Percentiles rank a stretch among this genome's conserved stretches.
Evolutionary conservation across 306 rosid genomes (phyloP).

Genomic region (Vigna angularis): DNA sequence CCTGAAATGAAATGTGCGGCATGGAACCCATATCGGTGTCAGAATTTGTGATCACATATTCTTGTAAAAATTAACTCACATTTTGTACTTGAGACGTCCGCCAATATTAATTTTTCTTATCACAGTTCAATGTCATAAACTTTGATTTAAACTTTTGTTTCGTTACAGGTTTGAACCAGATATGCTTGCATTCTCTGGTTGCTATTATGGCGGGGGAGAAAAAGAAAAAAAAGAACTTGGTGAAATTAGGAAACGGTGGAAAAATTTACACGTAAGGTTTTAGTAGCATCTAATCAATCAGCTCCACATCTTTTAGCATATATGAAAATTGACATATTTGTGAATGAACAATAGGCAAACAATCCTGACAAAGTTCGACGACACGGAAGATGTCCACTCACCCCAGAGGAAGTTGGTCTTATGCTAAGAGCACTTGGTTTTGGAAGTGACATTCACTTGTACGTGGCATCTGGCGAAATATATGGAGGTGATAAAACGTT

Average conservation of each 20-base stretch:
- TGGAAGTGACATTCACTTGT: conserved; percentile 73
- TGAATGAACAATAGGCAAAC: conserved; percentile 55
- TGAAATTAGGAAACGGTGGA: conserved; percentile 80
- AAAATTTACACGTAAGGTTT: conserved; percentile 74
- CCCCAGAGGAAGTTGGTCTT: conserved; percentile 93
- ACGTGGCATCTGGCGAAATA: conserved; percentile 94
- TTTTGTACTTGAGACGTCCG: conserved; percentile 3
- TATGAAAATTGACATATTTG: conserved; percentile 38
- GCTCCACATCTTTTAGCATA: neutral
- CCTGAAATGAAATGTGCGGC: neutral
- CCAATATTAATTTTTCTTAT: conserved; percentile 11
- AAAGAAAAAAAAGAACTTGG: conserved; percentile 80
- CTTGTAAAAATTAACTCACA: neutral
- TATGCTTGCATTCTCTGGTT: conserved; percentile 98
- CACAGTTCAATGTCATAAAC: conserved; percentile 13
- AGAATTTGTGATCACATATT: conserved; percentile 12
- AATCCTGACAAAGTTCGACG: conserved; percentile 83
- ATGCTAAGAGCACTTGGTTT: conserved; percentile 89
- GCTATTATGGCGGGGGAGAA: conserved; percentile 98
- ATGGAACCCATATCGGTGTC: neutral
- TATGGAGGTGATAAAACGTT: conserved; percentile 83
- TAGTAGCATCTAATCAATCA: conserved; percentile 26
- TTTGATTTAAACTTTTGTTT: conserved; percentile 38
- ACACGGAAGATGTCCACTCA: conserved; percentile 95
- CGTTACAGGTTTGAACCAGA: conserved; percentile 83